Base-by-base conservation (phyloP, 108 stramenopile genomes). In the Conticribra guillardii region DNA sequence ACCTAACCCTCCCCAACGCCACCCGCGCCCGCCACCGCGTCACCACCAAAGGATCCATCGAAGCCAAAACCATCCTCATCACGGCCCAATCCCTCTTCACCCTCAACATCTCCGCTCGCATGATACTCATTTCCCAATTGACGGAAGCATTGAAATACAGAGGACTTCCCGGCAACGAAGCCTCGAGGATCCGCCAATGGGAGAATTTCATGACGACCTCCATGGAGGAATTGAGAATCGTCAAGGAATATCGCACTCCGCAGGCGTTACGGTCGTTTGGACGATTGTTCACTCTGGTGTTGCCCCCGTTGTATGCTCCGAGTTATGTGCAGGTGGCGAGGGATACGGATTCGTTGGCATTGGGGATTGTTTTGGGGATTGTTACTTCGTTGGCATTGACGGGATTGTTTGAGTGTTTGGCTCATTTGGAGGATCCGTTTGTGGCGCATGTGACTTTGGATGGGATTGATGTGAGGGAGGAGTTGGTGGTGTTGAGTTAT, bases 181-280 rank as follows among this genome's bases (percentile, higher is more conserved):
- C 82, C 7, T 67, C 69, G 0, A 59, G 86, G 26, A 74, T 87
- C 23, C 83, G 86, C 0, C 83, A 87, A 54, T 87, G 82, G 63
- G 86, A 87, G 53, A 63, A 84, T 27, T 72, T 72, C 45, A 54
- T 82, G 3, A 50, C 52, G 15, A 56, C 65, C 54, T 50, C 69
- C 46, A 81, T 84, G 57, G 83, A 87, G 52, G 55, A 84, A 18
- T 32, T 87, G 50, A 60, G 83, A 1, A 73, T 82, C 54, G 67
- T 82, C 27, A 87, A 87, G 69, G 79, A 78, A 52, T 87, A 87
- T 70, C 80, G 86, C 11, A 87, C 86, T 33, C 83, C 83, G 4
- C 86, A 87, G 61, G 83, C 83, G 18, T 75, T 87, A 56, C 51
- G 86, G 2, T 65, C 82, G 21, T 84, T 82, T 71, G 86, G 60